Base-by-base conservation (phyloP, 495 filamentous ascomycete species). In the Hyphodiscus hymeniophilus region DNA sequence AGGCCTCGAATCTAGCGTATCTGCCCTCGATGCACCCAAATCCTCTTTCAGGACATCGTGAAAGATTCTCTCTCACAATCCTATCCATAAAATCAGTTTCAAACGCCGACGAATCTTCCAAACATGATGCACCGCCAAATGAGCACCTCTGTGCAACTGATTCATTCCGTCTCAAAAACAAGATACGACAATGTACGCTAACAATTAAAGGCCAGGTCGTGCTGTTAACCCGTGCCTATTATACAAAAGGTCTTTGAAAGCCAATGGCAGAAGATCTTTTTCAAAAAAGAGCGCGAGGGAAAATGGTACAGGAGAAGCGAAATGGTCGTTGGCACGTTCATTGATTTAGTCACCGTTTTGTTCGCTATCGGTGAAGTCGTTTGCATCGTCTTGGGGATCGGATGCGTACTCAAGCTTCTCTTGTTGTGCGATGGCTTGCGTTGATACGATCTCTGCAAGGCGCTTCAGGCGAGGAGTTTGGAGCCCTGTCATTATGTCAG, bases 381-480 rank as follows among this genome's bases (percentile, higher is more conserved):
- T 52, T 21, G 39, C 20, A 18, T 55, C 52, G 22, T 51, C 49
- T 39, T 39, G 36, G 11, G 44, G 35, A n/a, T n/a, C n/a, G n/a
- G n/a, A n/a, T n/a, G n/a, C n/a, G 24, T 54, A 55, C n/a, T 90
- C 87, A 44, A 85, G 67, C 68, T 84, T 90, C 66, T 94, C 88
- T 65, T 94, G 87, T 61, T 95, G 88, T 42, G 87, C 87, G 54
- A 95, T 89, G 23, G 92, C 92, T 66, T 96, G 92, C 33, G 88
- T 85, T 28, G 87, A 92, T 24, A 99, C 94, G 59, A 99, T 96
- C 68, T 99, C 94, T 32, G 94, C 94, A 45, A 99, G 73, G 36
- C 94, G 81, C 69, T 95, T 94, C 47, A 99, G 66, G 39, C 90
- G 80, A 20, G 91, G 89, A 17, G 90, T 96, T 85, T 96, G 94